Evolutionary conservation across 2,329 filamentous ascomycete genomes (phyloP), one percentile per base, ranked within the genome.

Genomic region (Neophaeococcomyces aloes): DNA sequence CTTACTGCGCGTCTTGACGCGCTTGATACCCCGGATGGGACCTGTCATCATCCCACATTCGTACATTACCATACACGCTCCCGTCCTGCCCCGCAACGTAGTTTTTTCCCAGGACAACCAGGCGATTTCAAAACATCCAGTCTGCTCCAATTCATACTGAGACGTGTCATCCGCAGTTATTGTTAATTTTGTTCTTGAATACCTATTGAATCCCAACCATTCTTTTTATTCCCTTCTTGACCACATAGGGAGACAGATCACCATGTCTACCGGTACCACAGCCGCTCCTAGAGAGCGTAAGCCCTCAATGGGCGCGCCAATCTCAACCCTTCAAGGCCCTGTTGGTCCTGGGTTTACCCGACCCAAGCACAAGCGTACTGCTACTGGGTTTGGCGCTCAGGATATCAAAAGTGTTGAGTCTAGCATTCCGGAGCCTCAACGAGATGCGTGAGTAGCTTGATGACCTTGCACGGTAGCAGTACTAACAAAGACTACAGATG

Each of bases 291-390:
- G 86, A 53, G 80, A 94, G 72, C 81, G 88, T 55, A 83, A 78
- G 54, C 86, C 84, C 46, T 94, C 86, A 15, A 81, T 76, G 46
- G 79, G 83, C 53, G 85, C 85, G 55, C 88, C 88, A 36, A 81
- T 95, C 55, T 78, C 84, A 52, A 86, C 94, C 61, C 81, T 96
- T 50, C 75, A 85, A 63, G 88, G 87, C 52, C 81, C 85, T 14
- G 78, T 95, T 45, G 83, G 83, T n/a, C 86, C 87, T 31, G 81
- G 81, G 32, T 89, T 93, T 61, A 81, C 66, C 78, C 76, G 91
- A 48, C 91, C 91, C 35, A 98, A 96, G 70, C 91, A 98, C 70
- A 95, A 86, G 73, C 79, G 91, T 55, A 96, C 89, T n/a, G 84
- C 85, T 53, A 98, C 91, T 7, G 91, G 91, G 7, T 91, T 96